Base-by-base conservation (phyloP, 768 basidiomycete genomes). In the Suillus plorans region DNA sequence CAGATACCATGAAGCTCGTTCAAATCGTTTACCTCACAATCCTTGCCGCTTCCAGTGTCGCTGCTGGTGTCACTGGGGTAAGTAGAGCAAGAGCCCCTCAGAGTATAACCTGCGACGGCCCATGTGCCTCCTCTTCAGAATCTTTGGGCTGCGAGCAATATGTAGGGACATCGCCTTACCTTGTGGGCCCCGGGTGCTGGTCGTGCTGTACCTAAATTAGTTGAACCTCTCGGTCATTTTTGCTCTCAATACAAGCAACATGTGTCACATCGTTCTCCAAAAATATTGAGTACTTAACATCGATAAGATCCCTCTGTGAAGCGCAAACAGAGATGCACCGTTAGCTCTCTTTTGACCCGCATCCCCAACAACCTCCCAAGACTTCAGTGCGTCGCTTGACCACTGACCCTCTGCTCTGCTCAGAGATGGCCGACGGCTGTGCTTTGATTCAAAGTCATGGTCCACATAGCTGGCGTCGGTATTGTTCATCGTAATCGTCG, bases 11-110 rank as follows among this genome's bases (percentile, higher is more conserved):
- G 52, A 53, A 53, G 14, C 50, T 28, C 4, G 18, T 53, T 53
- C 28, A 18, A 10, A 10, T 53, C 4, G 1, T 31, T 31, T 53
- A 31, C 52, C 28, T 53, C 52, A 31, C 28, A 4, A 53, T 53
- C 68, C 63, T 85, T 57, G 61, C 72, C 53, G 74, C 82, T 64
- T 71, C 78, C 1, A 47, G 44, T 44, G 44, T 20, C 18, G 0
- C 1, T 12, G 9, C 20, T n/a, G 0, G n/a, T n/a, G n/a, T 4
- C 44, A 12, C 20, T 45, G 37, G 37, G 12, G 37, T 28, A 28
- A 28, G 25, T 28, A 28, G 25, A 28, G 25, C 25, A 28, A 28
- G 25, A 28, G 25, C 25, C 37, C 37, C 9, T 37, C 37, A 8
- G 37, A 37, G 34, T 34, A 34, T 34, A 37, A 9, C 10, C 37